A percentile compares a stretch with the other conserved stretches of the same genome.
These are phyloP conservation scores for Phytophthora vignae DNA, from an alignment of 352 stramenopile genomes.

Conservation along the genomic window DNA sequence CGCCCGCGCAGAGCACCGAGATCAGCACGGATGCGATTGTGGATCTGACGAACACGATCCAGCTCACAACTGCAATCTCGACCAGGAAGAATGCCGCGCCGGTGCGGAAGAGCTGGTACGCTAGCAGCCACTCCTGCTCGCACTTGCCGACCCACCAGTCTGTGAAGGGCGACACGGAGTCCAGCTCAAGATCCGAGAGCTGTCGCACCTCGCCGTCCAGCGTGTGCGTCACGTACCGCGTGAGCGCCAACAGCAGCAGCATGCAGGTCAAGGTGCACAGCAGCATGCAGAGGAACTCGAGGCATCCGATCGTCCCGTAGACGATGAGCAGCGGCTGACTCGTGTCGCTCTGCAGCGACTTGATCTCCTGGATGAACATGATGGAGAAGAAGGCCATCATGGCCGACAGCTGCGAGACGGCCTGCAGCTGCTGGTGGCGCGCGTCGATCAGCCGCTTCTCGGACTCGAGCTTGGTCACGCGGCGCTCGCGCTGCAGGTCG, in stretches of 20 bases:
- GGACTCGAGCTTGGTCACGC: conserved; percentile 78
- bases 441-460: conserved; percentile 84
- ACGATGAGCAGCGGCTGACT: conserved; percentile 63
- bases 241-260: conserved; percentile 76
- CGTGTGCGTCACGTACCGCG: conserved; percentile 80
- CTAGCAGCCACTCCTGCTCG: conserved; percentile 77
- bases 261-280: conserved; percentile 76
- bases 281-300: conserved; percentile 84
- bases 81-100: conserved; percentile 73
- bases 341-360: conserved; percentile 45
- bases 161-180: conserved; percentile 74
- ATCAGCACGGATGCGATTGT: conserved; percentile 50
- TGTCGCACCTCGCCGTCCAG: conserved; percentile 71
- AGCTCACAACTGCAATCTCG: conserved; percentile 61
- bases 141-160: conserved; percentile 76
- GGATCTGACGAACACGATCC: conserved; percentile 69
- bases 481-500: conserved; percentile 75
- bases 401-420: conserved; percentile 69
- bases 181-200: conserved; percentile 64
- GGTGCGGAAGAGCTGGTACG: conserved; percentile 71
- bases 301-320: conserved; percentile 62
- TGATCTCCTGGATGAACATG: conserved; percentile 80
- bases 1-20: conserved; percentile 51
- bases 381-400: conserved; percentile 78
- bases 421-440: conserved; percentile 68